These are phyloP conservation scores for Scortechinia acanthostroma DNA, from an alignment of 2,329 filamentous ascomycete genomes.

Conservation along the genomic window DNA sequence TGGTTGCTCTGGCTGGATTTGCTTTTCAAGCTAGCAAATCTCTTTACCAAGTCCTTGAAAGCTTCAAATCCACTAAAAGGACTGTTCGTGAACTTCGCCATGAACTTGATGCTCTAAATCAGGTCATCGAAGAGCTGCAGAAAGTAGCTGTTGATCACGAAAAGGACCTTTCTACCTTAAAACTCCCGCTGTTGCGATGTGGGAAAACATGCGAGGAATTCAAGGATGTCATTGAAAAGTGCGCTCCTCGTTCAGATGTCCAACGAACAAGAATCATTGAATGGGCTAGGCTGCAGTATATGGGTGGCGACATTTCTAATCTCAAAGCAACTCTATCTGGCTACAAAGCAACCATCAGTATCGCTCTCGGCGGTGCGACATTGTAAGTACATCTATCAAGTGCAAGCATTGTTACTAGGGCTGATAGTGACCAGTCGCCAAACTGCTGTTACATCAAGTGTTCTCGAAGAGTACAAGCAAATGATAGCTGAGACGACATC, in stretches of 20 bases:
- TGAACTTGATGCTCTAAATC: conserved; percentile 26
- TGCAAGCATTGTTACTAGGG: not conserved
- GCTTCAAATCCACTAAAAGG: conserved; percentile 24
- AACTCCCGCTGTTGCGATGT: conserved; percentile 4
- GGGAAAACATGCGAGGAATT: conserved; percentile 6
- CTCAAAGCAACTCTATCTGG: conserved; percentile 5
- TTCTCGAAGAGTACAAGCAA: conserved; percentile 7
- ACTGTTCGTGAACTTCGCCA: conserved; percentile 26
- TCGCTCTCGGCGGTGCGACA: conserved; percentile 6
- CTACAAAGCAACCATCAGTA: conserved; percentile 6
- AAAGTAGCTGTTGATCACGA: not conserved
- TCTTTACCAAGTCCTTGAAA: conserved; percentile 25
- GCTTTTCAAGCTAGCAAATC: conserved; percentile 25
- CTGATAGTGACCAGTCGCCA: conserved; percentile 3
- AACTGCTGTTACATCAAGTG: conserved; percentile 3
- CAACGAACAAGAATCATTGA: conserved; percentile 5
- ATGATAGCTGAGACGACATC: not conserved
- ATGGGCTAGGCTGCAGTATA: conserved; percentile 6
- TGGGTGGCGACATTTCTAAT: conserved; percentile 5
- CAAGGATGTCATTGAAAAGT: conserved; percentile 3
- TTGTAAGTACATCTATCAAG: conserved; percentile 5
- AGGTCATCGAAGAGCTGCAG: conserved; percentile 14
- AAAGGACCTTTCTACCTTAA: not conserved
- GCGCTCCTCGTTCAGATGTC: conserved; percentile 4
- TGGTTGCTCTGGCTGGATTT: conserved; percentile 24